phyloP scores from a whole-genome alignment of 768 basidiomycete species.

The Hygrocybe punicea region DNA sequence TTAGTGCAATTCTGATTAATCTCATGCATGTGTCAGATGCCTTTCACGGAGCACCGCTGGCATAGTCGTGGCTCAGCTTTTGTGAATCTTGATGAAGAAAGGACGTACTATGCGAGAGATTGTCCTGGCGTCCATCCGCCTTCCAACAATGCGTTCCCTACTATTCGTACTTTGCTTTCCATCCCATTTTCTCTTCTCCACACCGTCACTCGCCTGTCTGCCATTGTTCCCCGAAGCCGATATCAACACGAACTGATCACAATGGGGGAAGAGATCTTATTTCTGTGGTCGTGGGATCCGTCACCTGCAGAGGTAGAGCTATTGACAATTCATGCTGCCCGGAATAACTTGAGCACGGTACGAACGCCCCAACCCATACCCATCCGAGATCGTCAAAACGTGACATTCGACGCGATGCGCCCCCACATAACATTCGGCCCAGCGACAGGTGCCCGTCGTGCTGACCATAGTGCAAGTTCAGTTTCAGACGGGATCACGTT shows the following conservation, averaged over 20 bases:
- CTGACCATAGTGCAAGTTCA: background rate
- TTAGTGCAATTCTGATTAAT: background rate
- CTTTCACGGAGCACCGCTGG: background rate
- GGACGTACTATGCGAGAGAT: background rate
- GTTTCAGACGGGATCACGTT: background rate
- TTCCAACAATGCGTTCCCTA: slow-evolving; percentile 7
- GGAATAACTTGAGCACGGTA: too few relatives aligned
- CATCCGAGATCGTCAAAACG: slow-evolving; percentile 1
- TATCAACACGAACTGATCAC: slow-evolving; percentile 5
- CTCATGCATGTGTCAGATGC: background rate
- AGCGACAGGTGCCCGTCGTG: background rate
- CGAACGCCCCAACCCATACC: slow-evolving; percentile 1
- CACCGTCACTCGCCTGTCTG: slow-evolving; percentile 7
- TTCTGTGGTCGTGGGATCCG: slow-evolving; percentile 14
- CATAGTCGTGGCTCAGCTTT: too few relatives aligned
- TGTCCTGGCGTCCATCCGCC: slow-evolving; percentile 11
- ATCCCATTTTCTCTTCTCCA: slow-evolving; percentile 15
- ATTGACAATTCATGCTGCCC: background rate
- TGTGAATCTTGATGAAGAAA: background rate
- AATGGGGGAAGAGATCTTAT: slow-evolving; percentile 5
- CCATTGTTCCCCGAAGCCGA: slow-evolving; percentile 3
- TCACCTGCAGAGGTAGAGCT: background rate
- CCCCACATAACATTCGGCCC: background rate
- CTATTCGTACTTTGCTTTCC: slow-evolving; percentile 11
- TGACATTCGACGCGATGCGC: background rate